Percentiles rank a stretch among this genome's conserved stretches.
Evolutionary conservation across 176 grass and related monocot species (phyloP).

Genomic region (Eragrostis nindensis): DNA sequence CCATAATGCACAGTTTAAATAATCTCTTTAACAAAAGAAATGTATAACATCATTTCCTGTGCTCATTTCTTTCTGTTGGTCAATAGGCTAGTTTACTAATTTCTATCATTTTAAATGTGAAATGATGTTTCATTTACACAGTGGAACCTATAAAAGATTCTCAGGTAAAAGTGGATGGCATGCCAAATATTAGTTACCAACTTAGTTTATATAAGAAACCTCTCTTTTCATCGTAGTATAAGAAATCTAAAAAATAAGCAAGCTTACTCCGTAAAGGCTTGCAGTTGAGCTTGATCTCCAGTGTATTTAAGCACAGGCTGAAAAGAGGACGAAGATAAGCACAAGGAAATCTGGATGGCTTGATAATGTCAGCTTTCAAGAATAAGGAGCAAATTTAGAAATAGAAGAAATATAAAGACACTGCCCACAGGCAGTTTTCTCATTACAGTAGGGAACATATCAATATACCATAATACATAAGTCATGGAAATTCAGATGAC

Average conservation of each 20-base stretch:
- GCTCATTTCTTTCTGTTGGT: neutral
- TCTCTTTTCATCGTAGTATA: no score
- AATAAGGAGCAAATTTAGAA: conserved; percentile 17
- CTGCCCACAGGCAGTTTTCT: neutral
- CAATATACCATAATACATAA: conserved; percentile 8
- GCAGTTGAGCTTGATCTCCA: conserved; percentile 35
- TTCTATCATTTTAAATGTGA: neutral
- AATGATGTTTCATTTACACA: neutral
- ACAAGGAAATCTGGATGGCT: conserved; percentile 30
- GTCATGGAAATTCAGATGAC: neutral
- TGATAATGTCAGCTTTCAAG: conserved; percentile 30
- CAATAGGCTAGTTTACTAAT: neutral
- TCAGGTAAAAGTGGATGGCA: no score
- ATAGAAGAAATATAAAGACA: neutral
- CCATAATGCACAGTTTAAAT: neutral
- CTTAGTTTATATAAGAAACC: no score
- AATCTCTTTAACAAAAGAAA: neutral
- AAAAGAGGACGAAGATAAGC: conserved; percentile 16
- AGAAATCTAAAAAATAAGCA: neutral
- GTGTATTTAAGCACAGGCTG: conserved; percentile 59
- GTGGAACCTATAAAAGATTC: no score
- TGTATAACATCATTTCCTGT: neutral
- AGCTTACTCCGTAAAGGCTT: conserved; percentile 60
- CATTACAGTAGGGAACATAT: conserved; percentile 9
- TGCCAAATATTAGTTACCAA: no score